A percentile compares a stretch with the other conserved stretches of the same genome.
These are phyloP conservation scores for Debaryomyces udenii DNA, from an alignment of 1,139 yeast species.

Conservation along the genomic window DNA sequence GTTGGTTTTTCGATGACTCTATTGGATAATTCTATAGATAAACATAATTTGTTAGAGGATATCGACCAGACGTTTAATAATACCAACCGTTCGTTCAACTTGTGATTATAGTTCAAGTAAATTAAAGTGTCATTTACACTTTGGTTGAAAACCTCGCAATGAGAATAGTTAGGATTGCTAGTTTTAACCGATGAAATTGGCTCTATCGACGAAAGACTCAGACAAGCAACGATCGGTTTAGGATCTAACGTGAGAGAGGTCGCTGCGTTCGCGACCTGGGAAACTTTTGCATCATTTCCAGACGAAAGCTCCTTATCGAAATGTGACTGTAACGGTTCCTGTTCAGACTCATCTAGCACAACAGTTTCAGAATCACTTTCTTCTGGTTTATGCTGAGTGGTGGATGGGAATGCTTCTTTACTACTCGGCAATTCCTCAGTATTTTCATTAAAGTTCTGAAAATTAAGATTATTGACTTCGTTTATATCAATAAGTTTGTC, in stretches of 20 bases:
- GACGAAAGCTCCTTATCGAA: background rate
- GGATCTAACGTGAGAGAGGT: background rate
- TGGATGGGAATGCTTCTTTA: conserved; percentile 9
- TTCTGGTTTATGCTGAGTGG: conserved; percentile 6
- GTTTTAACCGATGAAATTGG: conserved; percentile 13
- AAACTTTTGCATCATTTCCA: background rate
- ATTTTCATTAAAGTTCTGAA: conserved; percentile 2
- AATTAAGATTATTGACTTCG: conserved; percentile 8
- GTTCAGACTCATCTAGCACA: conserved; percentile 23
- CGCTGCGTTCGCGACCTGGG: background rate
- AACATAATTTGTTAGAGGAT: conserved; percentile 7
- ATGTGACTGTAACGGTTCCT: conserved; percentile 2
- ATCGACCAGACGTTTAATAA: conserved; percentile 15
- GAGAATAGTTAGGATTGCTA: conserved; percentile 13
- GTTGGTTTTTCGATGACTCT: conserved; percentile 11
- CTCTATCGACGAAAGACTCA: conserved; percentile 3
- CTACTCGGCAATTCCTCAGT: conserved; percentile 8
- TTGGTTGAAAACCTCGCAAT: conserved; percentile 14
- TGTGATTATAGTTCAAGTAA: conserved; percentile 15
- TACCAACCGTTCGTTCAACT: conserved; percentile 8
- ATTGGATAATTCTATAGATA: conserved; percentile 11
- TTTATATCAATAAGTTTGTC: conserved; percentile 4
- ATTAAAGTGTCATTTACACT: conserved; percentile 10
- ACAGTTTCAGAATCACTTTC: conserved; percentile 34
- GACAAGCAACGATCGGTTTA: background rate